Percentiles rank a stretch among this genome's conserved stretches.
Conservation (phyloP, 495 filamentous ascomycete genomes). For the Lasiosphaeris hirsuta region DNA sequence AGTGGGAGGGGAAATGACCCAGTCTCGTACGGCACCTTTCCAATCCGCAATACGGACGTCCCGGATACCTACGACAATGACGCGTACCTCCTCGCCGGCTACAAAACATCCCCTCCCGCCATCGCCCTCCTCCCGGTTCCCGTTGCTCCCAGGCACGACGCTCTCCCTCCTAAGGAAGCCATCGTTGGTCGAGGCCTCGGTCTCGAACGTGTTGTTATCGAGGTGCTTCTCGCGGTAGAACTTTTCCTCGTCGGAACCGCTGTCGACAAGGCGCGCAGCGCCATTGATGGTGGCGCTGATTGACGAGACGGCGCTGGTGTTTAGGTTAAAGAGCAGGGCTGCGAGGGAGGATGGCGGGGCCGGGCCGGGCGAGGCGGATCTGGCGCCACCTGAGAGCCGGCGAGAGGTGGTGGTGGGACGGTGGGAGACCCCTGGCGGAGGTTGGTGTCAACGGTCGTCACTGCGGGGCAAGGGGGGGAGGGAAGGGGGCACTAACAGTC, state of each 20-base stretch:
- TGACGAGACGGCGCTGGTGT: conserved; percentile 79
- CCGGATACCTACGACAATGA: conserved; percentile 69
- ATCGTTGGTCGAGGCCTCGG: conserved; percentile 46
- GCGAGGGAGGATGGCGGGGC: conserved; percentile 62
- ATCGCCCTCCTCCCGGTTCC: conserved; percentile 39
- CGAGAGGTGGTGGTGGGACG: conserved; percentile 67
- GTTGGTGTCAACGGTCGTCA: background rate
- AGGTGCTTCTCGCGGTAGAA: conserved; percentile 80
- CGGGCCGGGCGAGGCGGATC: conserved; percentile 56
- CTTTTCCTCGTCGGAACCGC: conserved; percentile 71
- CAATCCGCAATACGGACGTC: conserved; percentile 77
- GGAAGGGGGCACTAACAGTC: conserved; percentile 58
- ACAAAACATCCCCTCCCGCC: conserved; percentile 59
- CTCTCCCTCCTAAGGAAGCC: conserved; percentile 38
- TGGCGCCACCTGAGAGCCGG: conserved; percentile 52
- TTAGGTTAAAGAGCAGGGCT: conserved; percentile 79
- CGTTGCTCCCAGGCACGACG: conserved; percentile 32
- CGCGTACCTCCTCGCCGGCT: conserved; percentile 64
- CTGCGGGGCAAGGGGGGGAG: background rate
- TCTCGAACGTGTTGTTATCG: conserved; percentile 85
- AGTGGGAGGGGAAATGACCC: conserved; percentile 55
- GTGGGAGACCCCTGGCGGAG: conserved; percentile 71
- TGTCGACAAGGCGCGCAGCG: conserved; percentile 64
- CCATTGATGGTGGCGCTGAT: conserved; percentile 95
- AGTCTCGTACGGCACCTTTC: conserved; percentile 76